Conservation (phyloP, 2,329 filamentous ascomycete species). For the Penicillium sp. region DNA sequence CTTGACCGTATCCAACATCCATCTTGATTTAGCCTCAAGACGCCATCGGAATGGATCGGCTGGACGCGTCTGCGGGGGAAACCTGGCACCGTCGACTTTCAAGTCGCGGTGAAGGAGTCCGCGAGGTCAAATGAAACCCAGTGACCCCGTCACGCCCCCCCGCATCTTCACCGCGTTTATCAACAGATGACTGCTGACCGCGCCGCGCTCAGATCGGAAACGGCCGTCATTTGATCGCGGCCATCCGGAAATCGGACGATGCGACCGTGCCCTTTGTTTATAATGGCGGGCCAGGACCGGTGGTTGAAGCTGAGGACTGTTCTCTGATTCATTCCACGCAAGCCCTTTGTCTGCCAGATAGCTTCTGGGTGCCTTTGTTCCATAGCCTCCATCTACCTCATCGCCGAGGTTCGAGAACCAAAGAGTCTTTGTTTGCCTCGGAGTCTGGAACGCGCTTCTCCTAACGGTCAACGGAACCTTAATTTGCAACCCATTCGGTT, state of each 20-base stretch:
- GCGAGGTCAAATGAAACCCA: constrained; percentile 11
- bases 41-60: constrained; percentile 3
- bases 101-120: neutral
- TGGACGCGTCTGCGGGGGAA: constrained; percentile 1
- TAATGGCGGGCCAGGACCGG: neutral
- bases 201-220: constrained; percentile 14
- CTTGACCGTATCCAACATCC: no score
- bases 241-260: neutral
- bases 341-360: neutral
- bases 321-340: neutral
- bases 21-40: neutral
- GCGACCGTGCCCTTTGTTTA: constrained; percentile 1
- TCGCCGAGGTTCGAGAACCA: neutral
- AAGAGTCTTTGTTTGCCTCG: neutral
- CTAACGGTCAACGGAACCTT: neutral
- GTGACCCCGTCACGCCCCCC: constrained; percentile 23
- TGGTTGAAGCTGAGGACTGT: neutral
- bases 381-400: neutral
- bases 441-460: neutral
- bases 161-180: constrained; percentile 8
- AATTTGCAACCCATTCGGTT: neutral
- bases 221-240: constrained; percentile 19
- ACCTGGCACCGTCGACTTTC: no score
- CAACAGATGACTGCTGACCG: constrained; percentile 18
- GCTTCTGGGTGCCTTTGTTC: neutral